These are phyloP conservation scores for Daedaleopsis sinensis DNA, from an alignment of 768 basidiomycete species.

Conservation along the genomic window DNA sequence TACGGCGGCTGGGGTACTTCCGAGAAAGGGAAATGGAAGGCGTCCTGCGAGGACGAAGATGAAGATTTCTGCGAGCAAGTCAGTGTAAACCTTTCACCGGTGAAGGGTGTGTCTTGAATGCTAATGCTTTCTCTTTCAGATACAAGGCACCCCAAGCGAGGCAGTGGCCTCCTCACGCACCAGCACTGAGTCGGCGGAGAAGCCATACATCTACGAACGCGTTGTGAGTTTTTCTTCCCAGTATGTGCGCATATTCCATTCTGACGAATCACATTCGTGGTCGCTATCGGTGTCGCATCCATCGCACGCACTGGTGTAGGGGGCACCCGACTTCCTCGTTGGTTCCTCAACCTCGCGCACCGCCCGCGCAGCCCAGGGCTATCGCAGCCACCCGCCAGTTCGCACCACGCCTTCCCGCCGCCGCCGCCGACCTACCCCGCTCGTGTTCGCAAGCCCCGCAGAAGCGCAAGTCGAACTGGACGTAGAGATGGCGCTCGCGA, in stretches of 20 bases:
- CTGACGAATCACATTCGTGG: background rate
- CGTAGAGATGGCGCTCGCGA: background rate
- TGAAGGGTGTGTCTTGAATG: too few relatives aligned
- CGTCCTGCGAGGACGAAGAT: constrained; percentile 6
- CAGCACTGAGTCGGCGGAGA: background rate
- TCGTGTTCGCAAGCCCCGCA: constrained; percentile 12
- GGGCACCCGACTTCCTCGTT: constrained; percentile 24
- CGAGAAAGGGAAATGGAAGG: constrained; percentile 27
- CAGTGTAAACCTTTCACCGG: background rate
- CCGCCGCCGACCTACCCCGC: constrained; percentile 13
- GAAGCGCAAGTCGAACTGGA: constrained; percentile 4
- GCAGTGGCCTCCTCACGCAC: background rate
- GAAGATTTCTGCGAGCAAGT: constrained; percentile 2
- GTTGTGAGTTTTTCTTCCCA: constrained; percentile 12
- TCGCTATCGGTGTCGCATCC: too few relatives aligned
- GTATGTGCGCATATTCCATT: background rate
- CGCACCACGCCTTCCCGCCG: background rate
- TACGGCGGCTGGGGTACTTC: constrained; percentile 22
- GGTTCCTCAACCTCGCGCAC: constrained; percentile 22
- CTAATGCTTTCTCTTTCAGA: background rate
- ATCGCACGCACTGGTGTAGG: constrained; percentile 1
- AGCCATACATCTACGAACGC: constrained; percentile 22
- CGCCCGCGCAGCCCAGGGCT: constrained; percentile 18
- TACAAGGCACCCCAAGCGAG: background rate
- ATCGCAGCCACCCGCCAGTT: constrained; percentile 8